These are phyloP conservation scores for Neoboletus brunneissimus DNA, from an alignment of 768 basidiomycete genomes.

Conservation along the genomic window DNA sequence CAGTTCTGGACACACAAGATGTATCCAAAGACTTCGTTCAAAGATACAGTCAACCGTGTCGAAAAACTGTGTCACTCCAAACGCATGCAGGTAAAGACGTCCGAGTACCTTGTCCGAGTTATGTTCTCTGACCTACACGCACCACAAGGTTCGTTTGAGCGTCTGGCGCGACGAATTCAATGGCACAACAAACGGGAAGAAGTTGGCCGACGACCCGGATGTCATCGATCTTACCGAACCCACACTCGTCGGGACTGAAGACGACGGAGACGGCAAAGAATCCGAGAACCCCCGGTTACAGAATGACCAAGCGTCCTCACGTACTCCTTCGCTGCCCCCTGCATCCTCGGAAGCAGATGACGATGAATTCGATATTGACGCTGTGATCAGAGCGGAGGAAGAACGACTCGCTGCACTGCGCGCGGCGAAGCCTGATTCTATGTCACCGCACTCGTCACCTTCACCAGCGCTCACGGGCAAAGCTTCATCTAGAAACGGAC, in stretches of 20 bases:
- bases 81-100: constrained; percentile 70
- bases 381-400: constrained; percentile 46
- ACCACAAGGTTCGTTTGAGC: constrained; percentile 59
- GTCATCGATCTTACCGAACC: constrained; percentile 32
- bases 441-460: not conserved
- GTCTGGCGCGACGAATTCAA: constrained; percentile 74
- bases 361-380: constrained; percentile 53
- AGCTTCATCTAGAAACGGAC: constrained; percentile 3
- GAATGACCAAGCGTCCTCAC: constrained; percentile 35
- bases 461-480: constrained; percentile 7
- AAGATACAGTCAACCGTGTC: constrained; percentile 79
- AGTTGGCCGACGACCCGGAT: constrained; percentile 19
- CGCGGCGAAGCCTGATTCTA: constrained; percentile 7
- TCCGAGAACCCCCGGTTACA: constrained; percentile 5
- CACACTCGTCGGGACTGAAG: constrained; percentile 28
- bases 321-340: constrained; percentile 39
- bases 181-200: constrained; percentile 38
- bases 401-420: constrained; percentile 30
- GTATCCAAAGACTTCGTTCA: constrained; percentile 86
- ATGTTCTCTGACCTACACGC: constrained; percentile 6
- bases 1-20: constrained; percentile 94
- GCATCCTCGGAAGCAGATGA: constrained; percentile 41
- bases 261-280: constrained; percentile 13
- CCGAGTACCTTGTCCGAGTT: not conserved
- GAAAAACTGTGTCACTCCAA: constrained; percentile 87